phyloP scores from a whole-genome alignment of 2,329 filamentous ascomycete genomes.

The Phoma sp. region DNA sequence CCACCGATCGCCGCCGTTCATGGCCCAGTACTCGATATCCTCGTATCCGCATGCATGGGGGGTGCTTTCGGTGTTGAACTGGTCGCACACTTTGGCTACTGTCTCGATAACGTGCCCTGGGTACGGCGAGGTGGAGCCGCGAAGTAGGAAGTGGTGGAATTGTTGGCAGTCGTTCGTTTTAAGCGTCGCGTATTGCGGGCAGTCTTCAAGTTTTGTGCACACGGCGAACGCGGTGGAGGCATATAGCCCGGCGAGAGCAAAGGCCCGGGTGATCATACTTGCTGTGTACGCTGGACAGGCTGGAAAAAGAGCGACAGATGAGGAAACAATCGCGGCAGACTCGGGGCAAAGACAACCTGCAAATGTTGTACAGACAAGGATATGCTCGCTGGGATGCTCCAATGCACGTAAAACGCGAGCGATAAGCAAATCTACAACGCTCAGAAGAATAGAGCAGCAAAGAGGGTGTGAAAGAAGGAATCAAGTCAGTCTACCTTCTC shows the following conservation, averaged over 20 bases:
- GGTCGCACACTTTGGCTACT: conserved; percentile 33
- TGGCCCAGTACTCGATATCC: conserved; percentile 33
- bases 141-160: conserved; percentile 34
- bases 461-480: background rate
- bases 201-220: conserved; percentile 37
- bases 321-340: background rate
- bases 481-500: conserved; percentile 6
- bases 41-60: conserved; percentile 35
- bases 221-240: conserved; percentile 26
- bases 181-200: conserved; percentile 29
- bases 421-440: background rate
- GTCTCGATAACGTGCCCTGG: conserved; percentile 37
- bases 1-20: conserved; percentile 34
- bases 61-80: conserved; percentile 29
- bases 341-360: background rate
- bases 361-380: background rate
- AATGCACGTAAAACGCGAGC: background rate
- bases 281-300: background rate
- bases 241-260: conserved; percentile 26
- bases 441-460: background rate
- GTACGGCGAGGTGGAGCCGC: conserved; percentile 36
- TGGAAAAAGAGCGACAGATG: conserved; percentile 3
- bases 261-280: conserved; percentile 27
- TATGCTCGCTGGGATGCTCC: conserved; percentile 4
- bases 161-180: conserved; percentile 34